Percentiles rank a stretch among this genome's conserved stretches.
Conservation (phyloP, 1,139 yeast species). For the Hyphopichia pseudoburtonii region DNA sequence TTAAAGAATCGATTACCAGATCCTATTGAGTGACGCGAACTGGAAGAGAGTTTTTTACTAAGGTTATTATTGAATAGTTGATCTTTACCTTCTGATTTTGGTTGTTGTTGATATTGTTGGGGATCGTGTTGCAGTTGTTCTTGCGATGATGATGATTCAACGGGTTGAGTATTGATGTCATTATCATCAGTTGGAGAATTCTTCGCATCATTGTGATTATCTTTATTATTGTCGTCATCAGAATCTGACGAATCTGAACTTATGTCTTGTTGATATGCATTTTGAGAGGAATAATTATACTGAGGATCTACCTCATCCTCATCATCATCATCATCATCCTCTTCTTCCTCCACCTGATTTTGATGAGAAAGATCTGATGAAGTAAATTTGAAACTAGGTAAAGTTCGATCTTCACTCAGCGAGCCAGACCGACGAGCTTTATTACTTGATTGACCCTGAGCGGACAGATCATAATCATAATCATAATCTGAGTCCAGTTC, state of each 20-base stretch:
- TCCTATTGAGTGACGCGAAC: background rate
- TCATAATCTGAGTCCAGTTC: conserved; percentile 12
- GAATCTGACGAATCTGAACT: background rate
- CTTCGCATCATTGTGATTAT: background rate
- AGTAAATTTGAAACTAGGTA: conserved; percentile 18
- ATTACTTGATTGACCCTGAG: conserved; percentile 1
- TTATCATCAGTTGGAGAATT: too few relatives aligned
- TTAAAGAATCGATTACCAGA: background rate
- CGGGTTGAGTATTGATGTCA: too few relatives aligned
- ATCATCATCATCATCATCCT: conserved; percentile 8
- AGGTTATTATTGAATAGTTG: background rate
- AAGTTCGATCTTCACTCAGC: conserved; percentile 8
- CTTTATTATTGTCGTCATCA: background rate
- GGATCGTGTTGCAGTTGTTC: conserved; percentile 1
- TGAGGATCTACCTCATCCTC: background rate
- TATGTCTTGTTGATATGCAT: too few relatives aligned
- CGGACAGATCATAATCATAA: conserved; percentile 5
- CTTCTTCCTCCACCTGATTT: conserved; percentile 7
- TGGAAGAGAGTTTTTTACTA: background rate
- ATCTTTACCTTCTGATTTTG: background rate
- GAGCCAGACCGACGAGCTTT: conserved; percentile 1
- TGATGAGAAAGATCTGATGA: conserved; percentile 4
- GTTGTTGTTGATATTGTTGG: background rate
- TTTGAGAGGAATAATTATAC: background rate
- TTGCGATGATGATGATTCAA: too few relatives aligned